Conservation (phyloP, 495 filamentous ascomycete species). For the Aspergillus egyptiacus region DNA sequence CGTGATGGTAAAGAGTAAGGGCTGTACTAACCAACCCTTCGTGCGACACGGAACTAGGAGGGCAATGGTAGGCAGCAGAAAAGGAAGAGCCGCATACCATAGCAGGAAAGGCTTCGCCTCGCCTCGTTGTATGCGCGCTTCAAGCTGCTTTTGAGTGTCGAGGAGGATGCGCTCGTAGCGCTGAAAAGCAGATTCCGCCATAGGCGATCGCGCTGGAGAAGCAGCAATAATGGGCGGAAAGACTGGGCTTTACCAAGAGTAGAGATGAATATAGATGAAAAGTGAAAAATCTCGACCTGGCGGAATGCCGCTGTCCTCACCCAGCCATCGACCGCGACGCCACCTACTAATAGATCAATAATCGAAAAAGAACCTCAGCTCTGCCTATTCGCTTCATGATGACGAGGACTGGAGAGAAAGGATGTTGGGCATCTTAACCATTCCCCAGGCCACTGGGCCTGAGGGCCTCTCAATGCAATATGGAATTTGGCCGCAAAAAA, state of each 20-base stretch:
- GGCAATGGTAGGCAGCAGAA: constrained; percentile 26
- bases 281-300: too few relatives aligned
- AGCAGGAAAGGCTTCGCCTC: constrained; percentile 34
- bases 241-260: neutral
- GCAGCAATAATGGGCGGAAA: neutral
- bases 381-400: too few relatives aligned
- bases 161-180: constrained; percentile 14
- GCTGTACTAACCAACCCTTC: constrained; percentile 36
- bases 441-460: too few relatives aligned
- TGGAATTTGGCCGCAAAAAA: too few relatives aligned
- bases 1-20: constrained; percentile 49
- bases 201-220: neutral
- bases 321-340: too few relatives aligned
- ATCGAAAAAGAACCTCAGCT: too few relatives aligned
- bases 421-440: too few relatives aligned
- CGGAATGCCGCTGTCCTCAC: too few relatives aligned
- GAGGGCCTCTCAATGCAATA: too few relatives aligned
- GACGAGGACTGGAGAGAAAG: too few relatives aligned
- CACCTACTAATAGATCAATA: too few relatives aligned
- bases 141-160: constrained; percentile 14
- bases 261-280: too few relatives aligned
- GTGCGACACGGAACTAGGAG: constrained; percentile 29
- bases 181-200: constrained; percentile 20
- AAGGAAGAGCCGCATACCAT: constrained; percentile 30
- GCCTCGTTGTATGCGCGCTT: constrained; percentile 26